Evolutionary conservation across 495 filamentous ascomycete species (phyloP), one percentile per base, ranked within the genome.

Genomic region (Jackrogersella minutella): DNA sequence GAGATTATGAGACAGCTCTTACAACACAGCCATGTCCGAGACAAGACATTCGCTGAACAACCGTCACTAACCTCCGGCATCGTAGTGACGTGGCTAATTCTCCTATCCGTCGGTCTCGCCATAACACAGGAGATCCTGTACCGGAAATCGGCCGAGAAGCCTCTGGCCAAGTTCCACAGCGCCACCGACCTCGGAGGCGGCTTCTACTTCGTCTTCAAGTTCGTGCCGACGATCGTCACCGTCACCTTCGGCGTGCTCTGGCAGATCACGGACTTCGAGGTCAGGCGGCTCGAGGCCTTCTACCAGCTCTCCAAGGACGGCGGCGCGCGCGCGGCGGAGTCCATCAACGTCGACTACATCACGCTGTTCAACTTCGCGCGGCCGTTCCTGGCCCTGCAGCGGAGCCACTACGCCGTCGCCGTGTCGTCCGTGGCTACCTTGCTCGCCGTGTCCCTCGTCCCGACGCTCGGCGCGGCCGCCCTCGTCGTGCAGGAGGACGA

Each of bases 191-290:
- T 92, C 6, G 75, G 79, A 4, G 64, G 81, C 2, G 66, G 74
- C 26, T 63, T 81, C 10, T 92, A 90, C 70, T 90, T 91, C 65
- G 77, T 82, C 39, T 86, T 91, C 81, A 91, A 91, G 68, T 92
- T 92, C 68, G 77, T 90, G 17, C 90, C 90, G 0, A 90, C 87
- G 0, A 68, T 91, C 3, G 74, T 91, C 19, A 84, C 87, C 44
- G 90, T 92, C 34, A 78, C 83, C 0, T 93, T 88, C 68, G 90
- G 90, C 71, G 85, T 93, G 11, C 56, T 92, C 14, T 92, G 89
- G 88, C 89, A 91, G 72, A 80, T 88, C 41, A 85, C 86, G 43
- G 89, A 91, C 76, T 89, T 89, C 51, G 89, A 92, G 60, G 85
- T 92, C 10, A 89, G 87, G 75, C 86, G 90, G 5, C 74, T 91